phyloP scores from a whole-genome alignment of 2,329 filamentous ascomycete species.

The Calonectria pteridis region DNA sequence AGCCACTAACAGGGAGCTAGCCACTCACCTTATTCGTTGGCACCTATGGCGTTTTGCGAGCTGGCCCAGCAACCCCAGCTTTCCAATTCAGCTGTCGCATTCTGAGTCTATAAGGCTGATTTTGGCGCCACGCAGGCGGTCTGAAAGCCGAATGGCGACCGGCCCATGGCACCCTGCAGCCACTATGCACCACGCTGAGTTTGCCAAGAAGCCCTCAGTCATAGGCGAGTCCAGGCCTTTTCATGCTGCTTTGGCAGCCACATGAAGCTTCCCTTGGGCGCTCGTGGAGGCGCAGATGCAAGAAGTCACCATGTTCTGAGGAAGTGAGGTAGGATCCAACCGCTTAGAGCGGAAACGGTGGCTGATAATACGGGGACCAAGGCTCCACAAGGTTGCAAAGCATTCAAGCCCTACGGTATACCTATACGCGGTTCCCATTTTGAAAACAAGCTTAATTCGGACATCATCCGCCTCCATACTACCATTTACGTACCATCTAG shows the following conservation, averaged over 20 bases:
- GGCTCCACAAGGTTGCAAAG: background rate
- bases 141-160: background rate
- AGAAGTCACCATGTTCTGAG: background rate
- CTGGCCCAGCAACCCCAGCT: conserved; percentile 4
- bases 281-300: background rate
- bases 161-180: background rate
- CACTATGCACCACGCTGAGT: background rate
- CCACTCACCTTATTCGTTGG: background rate
- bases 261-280: background rate
- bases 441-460: conserved; percentile 1
- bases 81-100: background rate
- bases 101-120: conserved; percentile 2
- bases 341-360: background rate
- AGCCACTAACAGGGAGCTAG: background rate
- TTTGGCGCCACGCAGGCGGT: conserved; percentile 9
- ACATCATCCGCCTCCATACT: background rate
- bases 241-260: conserved; percentile 2
- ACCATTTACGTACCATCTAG: background rate
- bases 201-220: conserved; percentile 2
- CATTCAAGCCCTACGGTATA: conserved; percentile 2
- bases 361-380: background rate
- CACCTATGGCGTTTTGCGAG: background rate
- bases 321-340: background rate
- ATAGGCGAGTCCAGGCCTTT: background rate
- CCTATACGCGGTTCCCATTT: background rate